phyloP scores from a whole-genome alignment of 225 moss, liverwort and hornwort species.

The Physcomitrium patens region DNA sequence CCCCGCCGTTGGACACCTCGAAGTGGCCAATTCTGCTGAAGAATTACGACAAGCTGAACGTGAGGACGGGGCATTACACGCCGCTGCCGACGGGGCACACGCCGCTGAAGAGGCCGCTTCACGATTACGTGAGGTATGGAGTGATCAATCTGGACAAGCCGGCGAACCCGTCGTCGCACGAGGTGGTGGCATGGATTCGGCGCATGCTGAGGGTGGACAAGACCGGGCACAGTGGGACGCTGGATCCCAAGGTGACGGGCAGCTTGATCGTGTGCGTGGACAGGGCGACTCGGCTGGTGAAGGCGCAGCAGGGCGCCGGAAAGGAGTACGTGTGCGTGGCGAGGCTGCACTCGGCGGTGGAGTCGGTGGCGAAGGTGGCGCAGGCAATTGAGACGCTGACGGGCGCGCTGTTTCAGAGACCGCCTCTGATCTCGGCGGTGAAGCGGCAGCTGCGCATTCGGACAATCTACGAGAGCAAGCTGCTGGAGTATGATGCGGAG shows the following conservation, averaged over 20 bases:
- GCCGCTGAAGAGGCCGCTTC: constrained; percentile 83
- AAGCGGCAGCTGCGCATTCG: constrained; percentile 94
- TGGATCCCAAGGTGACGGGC: constrained; percentile 97
- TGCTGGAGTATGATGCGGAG: constrained; percentile 93
- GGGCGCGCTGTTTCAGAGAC: constrained; percentile 87
- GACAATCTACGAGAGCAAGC: constrained; percentile 94
- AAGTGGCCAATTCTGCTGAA: constrained; percentile 91
- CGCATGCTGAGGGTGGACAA: constrained; percentile 93
- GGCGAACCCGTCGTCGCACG: constrained; percentile 89
- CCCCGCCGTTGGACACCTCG: constrained; percentile 87
- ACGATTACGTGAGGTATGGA: constrained; percentile 91
- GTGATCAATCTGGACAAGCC: constrained; percentile 98
- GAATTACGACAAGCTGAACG: constrained; percentile 94
- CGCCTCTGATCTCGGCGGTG: constrained; percentile 88
- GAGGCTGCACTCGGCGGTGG: constrained; percentile 85
- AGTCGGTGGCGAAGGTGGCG: constrained; percentile 80
- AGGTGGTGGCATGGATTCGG: constrained; percentile 96
- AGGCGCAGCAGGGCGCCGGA: constrained; percentile 96
- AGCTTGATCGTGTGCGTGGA: constrained; percentile 97
- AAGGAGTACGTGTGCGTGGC: constrained; percentile 99
- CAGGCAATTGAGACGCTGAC: constrained; percentile 95
- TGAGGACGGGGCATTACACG: constrained; percentile 93
- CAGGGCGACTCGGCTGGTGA: constrained; percentile 89
- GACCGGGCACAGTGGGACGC: constrained; percentile 92
- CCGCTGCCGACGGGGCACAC: constrained; percentile 86